phyloP scores from a whole-genome alignment of 345 rosid species.

The Physaria fendleri region DNA sequence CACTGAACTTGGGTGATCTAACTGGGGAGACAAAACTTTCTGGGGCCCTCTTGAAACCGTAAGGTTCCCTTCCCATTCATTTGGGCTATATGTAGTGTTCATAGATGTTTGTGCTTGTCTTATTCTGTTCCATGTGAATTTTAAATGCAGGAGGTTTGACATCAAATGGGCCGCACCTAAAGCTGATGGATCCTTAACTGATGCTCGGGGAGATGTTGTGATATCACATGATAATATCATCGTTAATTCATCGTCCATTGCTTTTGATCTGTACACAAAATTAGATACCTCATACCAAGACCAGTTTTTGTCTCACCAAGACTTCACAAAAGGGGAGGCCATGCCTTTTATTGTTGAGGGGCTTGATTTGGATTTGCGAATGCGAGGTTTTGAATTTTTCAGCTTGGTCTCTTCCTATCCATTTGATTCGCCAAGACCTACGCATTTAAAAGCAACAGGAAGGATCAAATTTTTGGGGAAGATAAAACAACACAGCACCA shows the following conservation, averaged over 20 bases:
- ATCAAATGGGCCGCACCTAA: constrained; percentile 95
- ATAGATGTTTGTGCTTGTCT: constrained; percentile 16
- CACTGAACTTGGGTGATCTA: constrained; percentile 77
- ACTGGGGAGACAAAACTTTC: constrained; percentile 94
- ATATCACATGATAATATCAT: constrained; percentile 83
- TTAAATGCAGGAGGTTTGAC: constrained; percentile 78
- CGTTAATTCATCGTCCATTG: constrained; percentile 73
- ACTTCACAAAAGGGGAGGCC: constrained; percentile 29
- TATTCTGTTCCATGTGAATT: constrained; percentile 10
- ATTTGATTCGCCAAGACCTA: constrained; percentile 92
- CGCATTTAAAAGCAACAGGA: constrained; percentile 92
- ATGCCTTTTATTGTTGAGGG: constrained; percentile 82
- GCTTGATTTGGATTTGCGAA: constrained; percentile 84
- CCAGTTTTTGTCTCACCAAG: constrained; percentile 44
- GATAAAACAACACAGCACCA: constrained; percentile 38
- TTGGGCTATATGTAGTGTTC: constrained; percentile 11
- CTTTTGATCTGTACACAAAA: constrained; percentile 77
- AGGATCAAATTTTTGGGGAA: constrained; percentile 83
- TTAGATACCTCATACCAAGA: constrained; percentile 70
- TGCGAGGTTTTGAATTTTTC: constrained; percentile 96
- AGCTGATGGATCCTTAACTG: constrained; percentile 92
- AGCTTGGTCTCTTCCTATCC: constrained; percentile 76
- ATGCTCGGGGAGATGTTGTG: constrained; percentile 95
- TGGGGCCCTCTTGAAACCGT: constrained; percentile 93
- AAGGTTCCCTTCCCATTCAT: constrained; percentile 33